Evolutionary conservation across 2,329 filamentous ascomycete species (phyloP).

Genomic region (Colletotrichum costaricense): DNA sequence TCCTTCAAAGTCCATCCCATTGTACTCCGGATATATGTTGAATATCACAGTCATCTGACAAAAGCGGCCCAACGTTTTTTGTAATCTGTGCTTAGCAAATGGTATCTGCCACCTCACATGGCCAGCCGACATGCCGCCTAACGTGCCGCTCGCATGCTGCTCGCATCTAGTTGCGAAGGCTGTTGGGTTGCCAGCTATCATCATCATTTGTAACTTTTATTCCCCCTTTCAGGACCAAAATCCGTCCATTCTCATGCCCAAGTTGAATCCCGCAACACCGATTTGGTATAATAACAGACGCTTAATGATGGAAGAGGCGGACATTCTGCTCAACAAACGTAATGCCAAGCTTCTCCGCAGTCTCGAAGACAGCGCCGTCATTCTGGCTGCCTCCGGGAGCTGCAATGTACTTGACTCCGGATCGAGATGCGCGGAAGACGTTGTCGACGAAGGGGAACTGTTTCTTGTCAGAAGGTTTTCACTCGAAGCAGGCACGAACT

Average conservation of each 20-base stretch:
- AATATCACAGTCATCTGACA: slow-evolving; percentile 24
- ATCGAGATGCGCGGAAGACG: slow-evolving; percentile 89
- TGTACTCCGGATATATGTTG: slow-evolving; percentile 34
- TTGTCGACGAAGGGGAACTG: slow-evolving; percentile 99
- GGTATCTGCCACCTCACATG: not conserved
- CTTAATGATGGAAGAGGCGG: slow-evolving; percentile 93
- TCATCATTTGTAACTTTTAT: slow-evolving; percentile 15
- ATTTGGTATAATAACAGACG: slow-evolving; percentile 11
- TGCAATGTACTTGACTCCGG: slow-evolving; percentile 95
- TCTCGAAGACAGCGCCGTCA: slow-evolving; percentile 83
- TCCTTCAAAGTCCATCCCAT: slow-evolving; percentile 10
- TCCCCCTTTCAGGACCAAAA: not conserved
- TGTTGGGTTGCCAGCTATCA: not conserved
- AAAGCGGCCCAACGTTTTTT: not conserved
- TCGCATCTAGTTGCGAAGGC: not conserved
- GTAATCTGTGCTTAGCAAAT: not conserved
- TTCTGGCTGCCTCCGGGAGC: slow-evolving; percentile 93
- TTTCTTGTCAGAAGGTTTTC: slow-evolving; percentile 39
- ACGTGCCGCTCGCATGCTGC: not conserved
- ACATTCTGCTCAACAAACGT: slow-evolving; percentile 96
- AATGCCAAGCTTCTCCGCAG: slow-evolving; percentile 90
- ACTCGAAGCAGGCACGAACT: not conserved
- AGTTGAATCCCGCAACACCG: slow-evolving; percentile 28
- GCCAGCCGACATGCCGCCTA: not conserved
- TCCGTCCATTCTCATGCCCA: slow-evolving; percentile 22